These are phyloP conservation scores for Rhizoclosmatium sp. DNA, from an alignment of 192 early-diverging fungal genomes.

Conservation along the genomic window DNA sequence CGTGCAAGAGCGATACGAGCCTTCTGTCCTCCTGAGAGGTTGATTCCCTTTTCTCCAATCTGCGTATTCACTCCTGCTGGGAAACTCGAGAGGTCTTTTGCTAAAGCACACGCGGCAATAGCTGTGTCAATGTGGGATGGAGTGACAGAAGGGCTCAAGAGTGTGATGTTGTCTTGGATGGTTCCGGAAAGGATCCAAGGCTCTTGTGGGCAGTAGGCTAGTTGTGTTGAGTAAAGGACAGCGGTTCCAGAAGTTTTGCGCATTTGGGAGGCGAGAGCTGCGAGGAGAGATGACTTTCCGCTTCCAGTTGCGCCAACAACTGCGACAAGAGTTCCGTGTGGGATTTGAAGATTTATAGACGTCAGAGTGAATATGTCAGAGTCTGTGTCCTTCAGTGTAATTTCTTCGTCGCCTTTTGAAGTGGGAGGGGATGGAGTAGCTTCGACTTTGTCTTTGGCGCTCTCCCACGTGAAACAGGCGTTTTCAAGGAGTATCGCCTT, in stretches of 20 bases:
- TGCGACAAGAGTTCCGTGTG: constrained; percentile 76
- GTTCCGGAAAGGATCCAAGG: constrained; percentile 55
- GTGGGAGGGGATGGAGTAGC: not conserved
- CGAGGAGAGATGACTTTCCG: constrained; percentile 80
- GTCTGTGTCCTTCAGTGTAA: not conserved
- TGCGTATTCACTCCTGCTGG: constrained; percentile 81
- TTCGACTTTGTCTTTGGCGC: not conserved
- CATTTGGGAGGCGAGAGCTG: constrained; percentile 87
- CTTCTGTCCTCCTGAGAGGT: constrained; percentile 93
- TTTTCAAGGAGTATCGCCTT: constrained; percentile 18
- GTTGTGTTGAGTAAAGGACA: not conserved
- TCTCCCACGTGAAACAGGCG: constrained; percentile 41
- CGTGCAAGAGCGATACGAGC: constrained; percentile 69
- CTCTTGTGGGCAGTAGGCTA: constrained; percentile 42
- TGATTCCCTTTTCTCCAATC: constrained; percentile 92
- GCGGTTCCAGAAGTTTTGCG: constrained; percentile 49
- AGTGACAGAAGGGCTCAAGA: not conserved
- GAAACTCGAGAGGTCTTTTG: constrained; percentile 76
- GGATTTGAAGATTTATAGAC: constrained; percentile 73
- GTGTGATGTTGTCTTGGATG: constrained; percentile 76
- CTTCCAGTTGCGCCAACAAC: constrained; percentile 74
- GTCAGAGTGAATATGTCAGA: constrained; percentile 48
- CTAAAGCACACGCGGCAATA: constrained; percentile 76
- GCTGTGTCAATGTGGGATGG: constrained; percentile 24
- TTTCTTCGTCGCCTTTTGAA: not conserved